Base-by-base conservation (phyloP, 805 yeast genomes). In the Saccharomycopsis guyanensis region DNA sequence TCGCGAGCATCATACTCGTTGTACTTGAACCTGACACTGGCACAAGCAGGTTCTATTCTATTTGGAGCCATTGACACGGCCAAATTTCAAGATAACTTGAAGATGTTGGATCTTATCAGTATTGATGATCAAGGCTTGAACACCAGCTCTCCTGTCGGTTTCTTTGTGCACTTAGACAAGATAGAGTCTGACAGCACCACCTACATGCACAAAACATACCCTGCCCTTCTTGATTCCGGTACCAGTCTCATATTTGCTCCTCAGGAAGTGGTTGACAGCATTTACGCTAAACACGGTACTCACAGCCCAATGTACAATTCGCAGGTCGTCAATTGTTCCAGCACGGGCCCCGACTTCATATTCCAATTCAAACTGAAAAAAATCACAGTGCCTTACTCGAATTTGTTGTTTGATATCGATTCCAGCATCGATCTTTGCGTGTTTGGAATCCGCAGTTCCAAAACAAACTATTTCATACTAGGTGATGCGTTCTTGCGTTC, bases 21-120 rank as follows among this genome's bases (percentile, higher is more conserved):
- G 46, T 82, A 66, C 56, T 68, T 85, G 60, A 63, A 66, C 50
- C 59, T 60, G 8, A 60, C 61, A 29, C 62, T 73, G 0, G 40
- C 56, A 3, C 13, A 25, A 13, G 52, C 64, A 1, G 89, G 87
- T 4, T 62, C 70, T 12, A 66, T 83, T 16, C 59, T 83, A 39
- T 84, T 83, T 65, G 91, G 93, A 39, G 93, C 81, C 25, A 71
- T 79, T 18, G 91, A 83, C 56, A 73, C 71, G 48, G 71, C 76
- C 34, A 82, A 81, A 61, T 80, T 74, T 58, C 43, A 61, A 0
- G 87, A 86, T 13, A 52, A 60, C 23, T 59, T 80, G 40, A 59
- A 68, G 29, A 62, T 75, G 1, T 57, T 81, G 6, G 80, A 82
- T 25, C 54, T 78, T 37, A 65, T 76, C 48, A 77, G 78, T 57